A percentile compares a stretch with the other conserved stretches of the same genome.
Conservation (phyloP, 306 rosid genomes). For the Carpinus fangiana region DNA sequence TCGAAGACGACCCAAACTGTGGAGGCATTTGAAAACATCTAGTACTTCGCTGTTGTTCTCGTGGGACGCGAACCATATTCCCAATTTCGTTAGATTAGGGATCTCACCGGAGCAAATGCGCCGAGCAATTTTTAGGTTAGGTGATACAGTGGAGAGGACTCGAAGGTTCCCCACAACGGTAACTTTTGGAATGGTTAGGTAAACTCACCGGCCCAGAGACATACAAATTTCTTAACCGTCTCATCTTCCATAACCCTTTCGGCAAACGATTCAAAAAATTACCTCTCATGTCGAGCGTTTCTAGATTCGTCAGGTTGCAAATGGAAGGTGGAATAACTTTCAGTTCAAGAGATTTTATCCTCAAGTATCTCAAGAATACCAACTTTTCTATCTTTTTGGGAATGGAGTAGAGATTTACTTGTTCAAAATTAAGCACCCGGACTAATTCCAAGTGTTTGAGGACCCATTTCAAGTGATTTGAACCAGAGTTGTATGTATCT, state of each 20-base stretch:
- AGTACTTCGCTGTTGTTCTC: too few relatives aligned
- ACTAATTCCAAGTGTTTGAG: not conserved
- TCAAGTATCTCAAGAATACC: not conserved
- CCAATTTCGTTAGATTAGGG: too few relatives aligned
- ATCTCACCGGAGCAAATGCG: too few relatives aligned
- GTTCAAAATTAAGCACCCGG: not conserved
- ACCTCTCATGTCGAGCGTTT: conserved; percentile 2
- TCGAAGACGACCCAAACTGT: too few relatives aligned
- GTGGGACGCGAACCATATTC: not conserved
- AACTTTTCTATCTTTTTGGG: not conserved
- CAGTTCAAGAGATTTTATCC: too few relatives aligned
- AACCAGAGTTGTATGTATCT: not conserved
- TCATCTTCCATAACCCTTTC: not conserved
- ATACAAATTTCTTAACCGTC: not conserved
- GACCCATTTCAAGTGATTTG: not conserved
- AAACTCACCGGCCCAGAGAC: not conserved
- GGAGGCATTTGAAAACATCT: not conserved
- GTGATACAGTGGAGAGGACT: not conserved
- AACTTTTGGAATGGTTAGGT: too few relatives aligned
- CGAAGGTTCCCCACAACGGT: too few relatives aligned
- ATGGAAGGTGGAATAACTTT: not conserved
- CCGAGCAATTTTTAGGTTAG: too few relatives aligned
- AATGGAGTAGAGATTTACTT: not conserved
- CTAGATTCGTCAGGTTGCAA: not conserved
- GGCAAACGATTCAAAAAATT: not conserved